Conservation (phyloP, 345 rosid species). For the Psidium guajava region DNA sequence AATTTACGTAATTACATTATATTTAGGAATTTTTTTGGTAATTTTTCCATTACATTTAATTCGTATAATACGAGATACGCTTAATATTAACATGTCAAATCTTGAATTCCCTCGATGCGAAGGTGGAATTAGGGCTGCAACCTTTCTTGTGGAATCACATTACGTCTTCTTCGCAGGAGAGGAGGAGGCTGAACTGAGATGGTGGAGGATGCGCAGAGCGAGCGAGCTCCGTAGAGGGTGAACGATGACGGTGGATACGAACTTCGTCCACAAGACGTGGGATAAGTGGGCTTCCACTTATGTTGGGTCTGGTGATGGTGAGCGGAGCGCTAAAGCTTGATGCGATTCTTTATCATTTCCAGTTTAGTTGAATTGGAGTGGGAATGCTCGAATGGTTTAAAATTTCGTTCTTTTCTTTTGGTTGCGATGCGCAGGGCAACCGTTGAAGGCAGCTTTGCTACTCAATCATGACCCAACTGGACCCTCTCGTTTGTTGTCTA, state of each 20-base stretch:
- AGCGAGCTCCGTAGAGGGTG: neutral
- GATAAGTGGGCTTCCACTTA: constrained; percentile 58
- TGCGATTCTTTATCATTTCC: neutral
- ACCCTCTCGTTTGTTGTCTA: constrained; percentile 74
- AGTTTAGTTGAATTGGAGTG: neutral
- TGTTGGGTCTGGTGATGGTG: constrained; percentile 46
- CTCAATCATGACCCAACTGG: constrained; percentile 64
- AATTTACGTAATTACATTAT: too few species aligned
- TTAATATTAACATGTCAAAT: too few species aligned
- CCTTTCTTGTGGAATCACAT: too few species aligned
- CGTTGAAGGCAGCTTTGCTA: constrained; percentile 66
- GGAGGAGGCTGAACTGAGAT: neutral
- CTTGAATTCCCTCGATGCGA: too few species aligned
- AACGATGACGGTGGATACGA: constrained; percentile 47
- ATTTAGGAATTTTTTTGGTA: too few species aligned
- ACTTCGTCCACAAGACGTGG: constrained; percentile 50
- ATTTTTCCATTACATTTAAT: too few species aligned
- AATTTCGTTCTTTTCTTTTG: neutral
- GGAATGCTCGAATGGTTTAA: neutral
- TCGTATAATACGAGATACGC: too few species aligned
- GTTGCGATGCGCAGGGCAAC: constrained; percentile 31
- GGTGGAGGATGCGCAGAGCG: neutral
- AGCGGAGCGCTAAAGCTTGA: neutral
- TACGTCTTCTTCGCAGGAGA: neutral
- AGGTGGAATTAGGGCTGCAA: too few species aligned